Conservation (phyloP, 352 stramenopile genomes). For the Globisporangium spinosum region DNA sequence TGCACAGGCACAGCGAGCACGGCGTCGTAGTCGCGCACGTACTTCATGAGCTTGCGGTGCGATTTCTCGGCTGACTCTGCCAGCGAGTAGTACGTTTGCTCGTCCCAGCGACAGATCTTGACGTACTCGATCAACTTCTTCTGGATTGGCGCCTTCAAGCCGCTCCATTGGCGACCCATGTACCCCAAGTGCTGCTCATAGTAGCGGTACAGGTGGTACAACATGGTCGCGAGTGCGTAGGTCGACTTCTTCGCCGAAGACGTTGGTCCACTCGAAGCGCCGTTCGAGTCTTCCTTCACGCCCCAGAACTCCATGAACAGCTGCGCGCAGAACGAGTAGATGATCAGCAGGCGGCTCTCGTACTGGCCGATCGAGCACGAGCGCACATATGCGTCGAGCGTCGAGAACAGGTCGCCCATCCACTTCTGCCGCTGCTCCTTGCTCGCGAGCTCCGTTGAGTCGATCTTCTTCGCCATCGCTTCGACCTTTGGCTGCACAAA, state of each 20-base stretch:
- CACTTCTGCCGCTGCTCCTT: conserved; percentile 52
- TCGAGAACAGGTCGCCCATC: conserved; percentile 82
- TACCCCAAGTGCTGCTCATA: conserved; percentile 91
- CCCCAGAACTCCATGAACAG: conserved; percentile 78
- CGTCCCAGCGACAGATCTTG: conserved; percentile 98
- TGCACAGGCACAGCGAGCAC: conserved; percentile 81
- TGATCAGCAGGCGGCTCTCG: conserved; percentile 82
- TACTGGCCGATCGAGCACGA: conserved; percentile 90
- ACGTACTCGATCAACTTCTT: conserved; percentile 97
- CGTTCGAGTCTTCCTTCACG: background rate
- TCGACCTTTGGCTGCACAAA: conserved; percentile 31
- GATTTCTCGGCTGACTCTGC: conserved; percentile 97
- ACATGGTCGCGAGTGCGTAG: conserved; percentile 79
- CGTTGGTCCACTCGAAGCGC: background rate
- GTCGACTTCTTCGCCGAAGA: conserved; percentile 19
- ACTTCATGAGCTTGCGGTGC: conserved; percentile 98
- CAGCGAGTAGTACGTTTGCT: conserved; percentile 99
- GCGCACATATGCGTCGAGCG: conserved; percentile 90
- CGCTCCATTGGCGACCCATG: conserved; percentile 78
- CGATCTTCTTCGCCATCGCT: conserved; percentile 7
- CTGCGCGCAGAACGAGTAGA: conserved; percentile 87
- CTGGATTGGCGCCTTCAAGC: conserved; percentile 93
- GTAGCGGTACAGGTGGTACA: conserved; percentile 93
- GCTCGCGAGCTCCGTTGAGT: background rate
- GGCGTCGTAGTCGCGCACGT: conserved; percentile 91